A percentile compares a stretch with the other conserved stretches of the same genome.
phyloP scores from a whole-genome alignment of 768 basidiomycete species.

The Naganishia friedmannii region DNA sequence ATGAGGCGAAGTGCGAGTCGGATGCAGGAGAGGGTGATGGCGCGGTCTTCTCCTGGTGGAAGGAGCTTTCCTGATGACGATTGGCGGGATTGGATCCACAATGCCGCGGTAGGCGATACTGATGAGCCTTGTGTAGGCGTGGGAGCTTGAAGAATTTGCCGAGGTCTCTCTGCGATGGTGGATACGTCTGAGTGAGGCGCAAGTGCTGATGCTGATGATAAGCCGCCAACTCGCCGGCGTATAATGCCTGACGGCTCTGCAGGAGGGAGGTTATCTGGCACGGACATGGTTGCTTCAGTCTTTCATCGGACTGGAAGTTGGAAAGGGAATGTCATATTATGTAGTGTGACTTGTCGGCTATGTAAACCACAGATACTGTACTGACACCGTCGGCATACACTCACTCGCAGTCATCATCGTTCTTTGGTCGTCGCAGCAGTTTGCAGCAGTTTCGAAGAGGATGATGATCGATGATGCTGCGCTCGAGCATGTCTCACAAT shows the following conservation, averaged over 20 bases:
- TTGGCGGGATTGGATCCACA: constrained; percentile 23
- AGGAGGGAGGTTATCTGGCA: not conserved
- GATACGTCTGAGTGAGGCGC: not conserved
- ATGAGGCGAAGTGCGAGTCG: constrained; percentile 33
- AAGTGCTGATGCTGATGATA: not conserved
- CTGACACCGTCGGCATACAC: too few relatives aligned
- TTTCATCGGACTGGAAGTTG: too few relatives aligned
- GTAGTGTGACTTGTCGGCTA: too few relatives aligned
- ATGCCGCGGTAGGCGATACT: not conserved
- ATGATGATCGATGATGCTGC: not conserved
- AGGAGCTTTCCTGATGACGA: not conserved
- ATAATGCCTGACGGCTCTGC: not conserved
- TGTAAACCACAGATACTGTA: too few relatives aligned
- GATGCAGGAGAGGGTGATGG: constrained; percentile 33
- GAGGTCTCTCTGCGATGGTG: not conserved
- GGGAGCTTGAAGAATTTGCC: not conserved
- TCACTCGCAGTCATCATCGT: not conserved
- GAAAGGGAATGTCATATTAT: too few relatives aligned
- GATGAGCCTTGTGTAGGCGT: not conserved
- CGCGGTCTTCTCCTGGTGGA: constrained; percentile 35
- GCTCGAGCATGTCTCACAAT: not conserved
- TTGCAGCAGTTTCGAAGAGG: too few relatives aligned
- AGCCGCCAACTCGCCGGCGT: not conserved
- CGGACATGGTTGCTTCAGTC: not conserved
- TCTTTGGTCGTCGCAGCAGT: too few relatives aligned